Base-by-base conservation (phyloP, 2,329 filamentous ascomycete species). In the Trichoderma polysporum region DNA sequence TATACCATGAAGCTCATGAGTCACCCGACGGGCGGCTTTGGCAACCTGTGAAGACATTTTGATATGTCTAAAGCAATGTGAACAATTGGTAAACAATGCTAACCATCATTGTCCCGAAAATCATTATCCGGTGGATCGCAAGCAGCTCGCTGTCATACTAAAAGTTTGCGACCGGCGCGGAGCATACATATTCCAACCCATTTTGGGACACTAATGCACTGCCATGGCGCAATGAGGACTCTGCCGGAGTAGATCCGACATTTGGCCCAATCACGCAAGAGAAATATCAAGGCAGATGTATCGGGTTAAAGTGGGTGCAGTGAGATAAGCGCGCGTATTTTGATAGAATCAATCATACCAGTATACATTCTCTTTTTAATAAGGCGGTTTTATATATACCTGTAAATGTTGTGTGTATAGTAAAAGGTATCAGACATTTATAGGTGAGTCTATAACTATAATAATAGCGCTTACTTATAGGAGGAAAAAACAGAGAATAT, bases 1-100 rank as follows among this genome's bases (percentile, higher is more conserved):
- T 47, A 94, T 87, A 69, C 90, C 91, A 68, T 84, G 83, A 66
- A 88, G 76, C 73, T 87, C 83, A 68, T 83, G 82, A 60, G 80
- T 82, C 58, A 82, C 81, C 63, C 77, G 78, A 63, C 79, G 79
- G 66, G 81, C 79, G 37, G 80, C 79, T 69, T 77, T 79, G 22
- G 76, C 76, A n/a, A 79, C 72, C 69, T 77, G 78, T 10, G 78
- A 78, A 19, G 81, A 79, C 81, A 83, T 82, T 22, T 31, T 54
- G 25, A 54, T 56, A 35, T 47, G n/a, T 45, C 50, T 35, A 33
- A 47, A 19, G n/a, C 12, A 17, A 33, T 29, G 50, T 45, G 60
- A 54, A 54, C 9, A 54, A 54, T 54, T 19, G 37, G 39, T 54
- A 45, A 45, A 9, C 35, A 33, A 63, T 63, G 37, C 27, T 22